Conservation (phyloP, 257 asterid genomes). For the Solanum paucissectum region DNA sequence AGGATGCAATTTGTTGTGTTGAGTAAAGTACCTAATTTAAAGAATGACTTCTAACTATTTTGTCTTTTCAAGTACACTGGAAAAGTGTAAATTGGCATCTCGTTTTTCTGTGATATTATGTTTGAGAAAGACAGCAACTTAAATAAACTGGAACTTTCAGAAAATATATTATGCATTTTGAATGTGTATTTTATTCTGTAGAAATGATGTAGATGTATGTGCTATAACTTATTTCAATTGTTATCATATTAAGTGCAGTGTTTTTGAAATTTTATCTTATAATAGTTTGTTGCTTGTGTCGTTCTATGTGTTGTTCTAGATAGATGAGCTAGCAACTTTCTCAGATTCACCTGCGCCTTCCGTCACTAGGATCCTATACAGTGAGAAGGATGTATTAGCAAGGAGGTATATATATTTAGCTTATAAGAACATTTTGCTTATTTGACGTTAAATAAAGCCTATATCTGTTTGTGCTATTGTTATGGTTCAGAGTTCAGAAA, state of each 20-base stretch:
- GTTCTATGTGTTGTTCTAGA: constrained; percentile 36
- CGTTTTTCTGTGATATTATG: neutral
- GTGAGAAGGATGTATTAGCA: constrained; percentile 75
- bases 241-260: neutral
- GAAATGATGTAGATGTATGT: neutral
- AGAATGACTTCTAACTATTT: neutral
- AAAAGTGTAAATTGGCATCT: neutral
- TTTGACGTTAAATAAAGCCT: neutral
- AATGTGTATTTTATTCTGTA: no score
- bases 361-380: constrained; percentile 81
- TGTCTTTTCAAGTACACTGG: neutral
- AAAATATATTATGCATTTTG: neutral
- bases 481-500: neutral
- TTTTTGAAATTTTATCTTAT: neutral
- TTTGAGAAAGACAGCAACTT: neutral
- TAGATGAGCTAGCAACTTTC: constrained; percentile 72
- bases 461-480: neutral
- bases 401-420: constrained; percentile 39
- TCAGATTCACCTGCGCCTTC: constrained; percentile 87
- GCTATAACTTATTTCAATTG: neutral
- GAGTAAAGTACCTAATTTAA: neutral
- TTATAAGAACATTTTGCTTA: neutral
- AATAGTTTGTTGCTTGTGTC: neutral
- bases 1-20: neutral
- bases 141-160: neutral